Evolutionary conservation across 2,329 filamentous ascomycete genomes (phyloP).

Genomic region (Setomelanomma holmii): DNA sequence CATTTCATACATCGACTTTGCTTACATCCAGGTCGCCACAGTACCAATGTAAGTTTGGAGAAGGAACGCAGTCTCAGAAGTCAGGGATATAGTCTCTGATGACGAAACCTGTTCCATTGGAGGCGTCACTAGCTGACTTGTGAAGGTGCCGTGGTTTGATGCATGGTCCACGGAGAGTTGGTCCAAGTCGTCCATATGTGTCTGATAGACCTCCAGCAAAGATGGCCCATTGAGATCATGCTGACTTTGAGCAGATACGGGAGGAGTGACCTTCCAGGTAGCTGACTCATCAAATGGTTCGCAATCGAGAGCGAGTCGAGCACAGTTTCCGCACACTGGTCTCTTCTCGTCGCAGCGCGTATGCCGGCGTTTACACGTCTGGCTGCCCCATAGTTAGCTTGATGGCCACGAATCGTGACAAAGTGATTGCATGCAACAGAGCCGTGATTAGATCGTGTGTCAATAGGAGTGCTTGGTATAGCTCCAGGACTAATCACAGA

Average conservation of each 20-base stretch:
- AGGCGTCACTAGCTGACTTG: slow-evolving; percentile 17
- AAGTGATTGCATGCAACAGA: too few species aligned
- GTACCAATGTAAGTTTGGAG: slow-evolving; percentile 41
- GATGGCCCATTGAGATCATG: slow-evolving; percentile 6
- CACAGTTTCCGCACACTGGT: slow-evolving; percentile 43
- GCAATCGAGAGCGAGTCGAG: slow-evolving; percentile 37
- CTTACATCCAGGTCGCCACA: slow-evolving; percentile 46
- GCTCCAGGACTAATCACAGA: too few species aligned
- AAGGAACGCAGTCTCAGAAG: slow-evolving; percentile 39
- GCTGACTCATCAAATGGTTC: slow-evolving; percentile 29
- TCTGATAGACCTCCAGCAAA: slow-evolving; percentile 32
- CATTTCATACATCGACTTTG: background rate
- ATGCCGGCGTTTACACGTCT: slow-evolving; percentile 45
- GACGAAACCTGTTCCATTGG: slow-evolving; percentile 5
- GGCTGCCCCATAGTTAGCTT: too few species aligned
- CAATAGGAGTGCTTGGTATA: too few species aligned
- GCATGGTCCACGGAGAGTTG: slow-evolving; percentile 10
- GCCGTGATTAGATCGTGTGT: too few species aligned
- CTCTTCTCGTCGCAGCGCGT: slow-evolving; percentile 45
- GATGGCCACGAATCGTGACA: too few species aligned
- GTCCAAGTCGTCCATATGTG: slow-evolving; percentile 32
- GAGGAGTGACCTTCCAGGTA: slow-evolving; percentile 12
- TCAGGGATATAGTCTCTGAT: slow-evolving; percentile 23
- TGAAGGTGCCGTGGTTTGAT: background rate
- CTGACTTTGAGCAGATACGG: slow-evolving; percentile 5